Evolutionary conservation across 176 grass and related monocot genomes (phyloP).

Genomic region (Ananas comosus): DNA sequence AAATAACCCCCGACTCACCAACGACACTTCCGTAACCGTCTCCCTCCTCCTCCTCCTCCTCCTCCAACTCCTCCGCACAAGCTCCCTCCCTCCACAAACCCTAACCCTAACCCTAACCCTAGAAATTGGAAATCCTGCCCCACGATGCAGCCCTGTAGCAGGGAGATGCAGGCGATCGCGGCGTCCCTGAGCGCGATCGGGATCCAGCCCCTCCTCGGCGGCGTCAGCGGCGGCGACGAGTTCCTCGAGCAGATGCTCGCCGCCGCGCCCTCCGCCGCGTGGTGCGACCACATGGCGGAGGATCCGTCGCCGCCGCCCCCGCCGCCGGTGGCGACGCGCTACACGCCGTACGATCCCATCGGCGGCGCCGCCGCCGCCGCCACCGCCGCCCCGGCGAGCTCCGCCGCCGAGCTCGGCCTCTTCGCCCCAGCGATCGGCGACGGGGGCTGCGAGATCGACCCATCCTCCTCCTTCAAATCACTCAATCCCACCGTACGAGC

Average conservation of each 20-base stretch:
- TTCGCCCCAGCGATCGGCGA: conserved; percentile 22
- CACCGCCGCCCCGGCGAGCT: conserved; percentile 18
- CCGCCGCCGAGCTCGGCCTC: conserved; percentile 12
- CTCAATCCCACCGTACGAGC: conserved; percentile 49
- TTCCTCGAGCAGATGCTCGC: conserved; percentile 97
- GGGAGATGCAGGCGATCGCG: conserved; percentile 20
- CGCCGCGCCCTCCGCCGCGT: conserved; percentile 42
- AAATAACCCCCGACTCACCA: background rate
- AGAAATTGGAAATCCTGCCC: background rate
- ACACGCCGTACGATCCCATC: conserved; percentile 62
- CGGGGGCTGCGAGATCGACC: conserved; percentile 34
- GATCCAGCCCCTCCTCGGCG: conserved; percentile 9
- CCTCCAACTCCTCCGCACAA: conserved; percentile 6
- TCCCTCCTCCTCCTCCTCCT: conserved; percentile 13
- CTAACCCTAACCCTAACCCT: conserved; percentile 2
- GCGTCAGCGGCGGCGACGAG: conserved; percentile 42
- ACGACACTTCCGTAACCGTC: background rate
- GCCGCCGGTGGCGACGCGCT: conserved; percentile 15
- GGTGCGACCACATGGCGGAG: conserved; percentile 48
- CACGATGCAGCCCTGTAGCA: conserved; percentile 13
- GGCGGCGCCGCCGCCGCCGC: conserved; percentile 40
- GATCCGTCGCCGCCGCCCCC: conserved; percentile 15
- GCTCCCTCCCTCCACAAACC: conserved; percentile 3
- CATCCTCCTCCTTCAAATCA: conserved; percentile 60
- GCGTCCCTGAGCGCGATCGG: background rate